Percentiles rank a stretch among this genome's conserved stretches.
Evolutionary conservation across 495 filamentous ascomycete species (phyloP).

Genomic region (Gamarada debralockiae): DNA sequence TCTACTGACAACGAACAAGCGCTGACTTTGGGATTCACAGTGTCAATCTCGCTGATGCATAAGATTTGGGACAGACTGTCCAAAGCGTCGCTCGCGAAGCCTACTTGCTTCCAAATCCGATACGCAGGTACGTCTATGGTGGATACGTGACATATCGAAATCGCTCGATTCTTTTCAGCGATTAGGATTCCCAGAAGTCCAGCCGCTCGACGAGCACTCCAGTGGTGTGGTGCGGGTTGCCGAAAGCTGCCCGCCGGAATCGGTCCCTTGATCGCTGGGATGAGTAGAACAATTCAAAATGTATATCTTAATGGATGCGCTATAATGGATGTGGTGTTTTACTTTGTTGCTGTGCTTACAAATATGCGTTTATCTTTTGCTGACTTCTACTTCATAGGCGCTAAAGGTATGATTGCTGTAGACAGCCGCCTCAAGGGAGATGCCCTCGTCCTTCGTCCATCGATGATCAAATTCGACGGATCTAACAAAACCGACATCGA

Average conservation of each 20-base stretch:
- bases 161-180: not conserved
- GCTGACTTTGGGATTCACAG: too few species aligned
- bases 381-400: slow-evolving; percentile 34
- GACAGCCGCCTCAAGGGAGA: slow-evolving; percentile 53
- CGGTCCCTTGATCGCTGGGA: too few species aligned
- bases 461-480: slow-evolving; percentile 79
- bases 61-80: slow-evolving; percentile 45
- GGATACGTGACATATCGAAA: not conserved
- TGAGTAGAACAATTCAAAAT: too few species aligned
- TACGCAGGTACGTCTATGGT: slow-evolving; percentile 45
- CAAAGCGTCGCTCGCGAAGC: slow-evolving; percentile 33
- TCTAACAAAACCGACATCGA: slow-evolving; percentile 53
- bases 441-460: slow-evolving; percentile 54
- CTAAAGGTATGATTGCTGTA: slow-evolving; percentile 70
- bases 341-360: too few species aligned
- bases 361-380: too few species aligned
- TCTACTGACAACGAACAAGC: too few species aligned
- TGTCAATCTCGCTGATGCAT: slow-evolving; percentile 38
- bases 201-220: too few species aligned
- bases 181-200: too few species aligned
- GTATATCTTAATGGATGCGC: too few species aligned
- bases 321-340: too few species aligned
- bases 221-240: too few species aligned
- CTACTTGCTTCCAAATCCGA: slow-evolving; percentile 70
- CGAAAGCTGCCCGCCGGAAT: too few species aligned